Conservation (phyloP, 345 rosid species). For the Eucalyptus cloeziana region DNA sequence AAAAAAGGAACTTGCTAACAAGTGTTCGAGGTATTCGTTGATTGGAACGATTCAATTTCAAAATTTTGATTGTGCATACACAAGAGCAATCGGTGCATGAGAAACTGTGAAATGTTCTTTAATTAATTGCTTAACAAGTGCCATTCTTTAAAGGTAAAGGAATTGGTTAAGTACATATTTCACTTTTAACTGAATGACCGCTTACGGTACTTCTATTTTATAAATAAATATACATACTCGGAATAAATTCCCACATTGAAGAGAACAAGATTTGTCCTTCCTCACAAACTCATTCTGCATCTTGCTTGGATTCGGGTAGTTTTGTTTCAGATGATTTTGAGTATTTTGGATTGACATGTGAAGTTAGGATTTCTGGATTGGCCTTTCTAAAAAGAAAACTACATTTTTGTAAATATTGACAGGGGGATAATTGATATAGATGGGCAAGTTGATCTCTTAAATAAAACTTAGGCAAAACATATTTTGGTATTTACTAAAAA, state of each 20-base stretch:
- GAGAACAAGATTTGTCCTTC: background rate
- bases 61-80: background rate
- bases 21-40: background rate
- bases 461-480: background rate
- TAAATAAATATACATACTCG: background rate
- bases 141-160: background rate
- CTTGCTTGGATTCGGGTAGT: background rate
- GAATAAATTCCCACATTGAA: background rate
- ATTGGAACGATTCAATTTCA: background rate
- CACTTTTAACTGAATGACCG: background rate
- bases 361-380: background rate
- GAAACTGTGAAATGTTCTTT: background rate
- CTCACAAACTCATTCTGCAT: background rate
- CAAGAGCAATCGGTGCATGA: background rate
- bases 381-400: background rate
- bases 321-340: background rate
- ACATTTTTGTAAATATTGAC: background rate
- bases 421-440: background rate
- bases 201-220: background rate
- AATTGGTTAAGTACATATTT: background rate
- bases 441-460: background rate
- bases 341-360: background rate
- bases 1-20: background rate
- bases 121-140: background rate
- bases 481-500: background rate